Base-by-base conservation (phyloP, 148 eudicot genomes). In the Rhododendron mucronatum region DNA sequence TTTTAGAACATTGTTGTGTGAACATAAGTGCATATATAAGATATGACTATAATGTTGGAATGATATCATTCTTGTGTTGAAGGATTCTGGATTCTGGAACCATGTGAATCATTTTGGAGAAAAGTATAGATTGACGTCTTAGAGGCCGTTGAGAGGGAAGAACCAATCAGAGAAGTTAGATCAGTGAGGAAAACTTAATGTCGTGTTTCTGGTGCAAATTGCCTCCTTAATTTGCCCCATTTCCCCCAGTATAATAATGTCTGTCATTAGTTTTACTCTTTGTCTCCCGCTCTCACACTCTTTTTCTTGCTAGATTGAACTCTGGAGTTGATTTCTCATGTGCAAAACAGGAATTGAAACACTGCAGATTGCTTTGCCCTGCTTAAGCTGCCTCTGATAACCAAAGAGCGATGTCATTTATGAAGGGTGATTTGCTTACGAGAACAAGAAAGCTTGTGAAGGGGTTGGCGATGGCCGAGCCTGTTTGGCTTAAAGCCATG, bases 401-500 rank as follows among this genome's bases (percentile, higher is more conserved):
- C 39, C 85, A 61, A 84, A 84, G 75, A 67, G 88, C 65, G 80
- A 96, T 96, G 99, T 94, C 98, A 88, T 93, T 91, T 83, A 94
- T 95, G 96, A 93, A 85, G 88, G 99, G 98, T 5, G 93, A 96
- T 84, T 86, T 96, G 88, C 93, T 96, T 15, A 88, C 92, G 0
- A 94, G 88, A 87, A 95, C 99, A 16, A 93, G 91, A 77, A 95
- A 91, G 84, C 92, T 95, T 23, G 99, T 96, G 10, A 94, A 95
- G 84, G 96, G 99, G 8, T 92, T 94, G 57, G 99, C 96, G 15
- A 94, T 84, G 86, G 85, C 90, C 16, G 96, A 96, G 86, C 99
- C 99, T 4, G 69, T 88, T 84, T 96, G 99, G 99, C 98, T 96
- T 67, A 94, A 92, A 91, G 92, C 98, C 83, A 96, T 96, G 98